Evolutionary conservation across 176 grass and related monocot genomes (phyloP).

Genomic region (Raddia distichophylla): DNA sequence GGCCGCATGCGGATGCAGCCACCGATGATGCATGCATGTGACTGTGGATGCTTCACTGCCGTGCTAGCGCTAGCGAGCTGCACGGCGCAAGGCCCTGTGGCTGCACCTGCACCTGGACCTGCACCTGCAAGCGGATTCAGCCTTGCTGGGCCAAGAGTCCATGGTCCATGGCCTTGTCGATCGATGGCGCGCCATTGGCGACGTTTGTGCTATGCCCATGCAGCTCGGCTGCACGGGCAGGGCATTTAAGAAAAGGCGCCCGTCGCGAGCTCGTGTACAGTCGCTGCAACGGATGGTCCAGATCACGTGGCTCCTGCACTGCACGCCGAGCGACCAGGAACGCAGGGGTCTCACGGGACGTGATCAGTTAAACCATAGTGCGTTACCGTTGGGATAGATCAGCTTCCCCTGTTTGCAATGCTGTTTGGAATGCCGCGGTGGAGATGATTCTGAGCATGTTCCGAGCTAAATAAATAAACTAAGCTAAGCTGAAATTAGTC

Average conservation of each 20-base stretch:
- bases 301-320: neutral
- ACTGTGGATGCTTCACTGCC: constrained; percentile 1
- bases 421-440: no score
- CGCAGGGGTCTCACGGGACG: neutral
- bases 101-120: no score
- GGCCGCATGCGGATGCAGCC: neutral
- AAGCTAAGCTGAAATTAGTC: no score
- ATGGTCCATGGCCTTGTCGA: constrained; percentile 15
- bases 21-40: neutral
- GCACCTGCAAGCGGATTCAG: neutral
- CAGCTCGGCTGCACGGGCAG: neutral
- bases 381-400: neutral
- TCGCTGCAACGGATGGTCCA: neutral
- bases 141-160: neutral
- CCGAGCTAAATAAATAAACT: no score
- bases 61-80: no score
- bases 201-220: no score
- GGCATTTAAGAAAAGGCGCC: constrained; percentile 24
- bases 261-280: neutral
- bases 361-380: no score
- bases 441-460: no score
- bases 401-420: no score
- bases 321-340: neutral
- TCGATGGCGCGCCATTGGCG: neutral
- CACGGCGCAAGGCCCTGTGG: no score